Conservation (phyloP, 306 rosid species). For the Betula pendula region DNA sequence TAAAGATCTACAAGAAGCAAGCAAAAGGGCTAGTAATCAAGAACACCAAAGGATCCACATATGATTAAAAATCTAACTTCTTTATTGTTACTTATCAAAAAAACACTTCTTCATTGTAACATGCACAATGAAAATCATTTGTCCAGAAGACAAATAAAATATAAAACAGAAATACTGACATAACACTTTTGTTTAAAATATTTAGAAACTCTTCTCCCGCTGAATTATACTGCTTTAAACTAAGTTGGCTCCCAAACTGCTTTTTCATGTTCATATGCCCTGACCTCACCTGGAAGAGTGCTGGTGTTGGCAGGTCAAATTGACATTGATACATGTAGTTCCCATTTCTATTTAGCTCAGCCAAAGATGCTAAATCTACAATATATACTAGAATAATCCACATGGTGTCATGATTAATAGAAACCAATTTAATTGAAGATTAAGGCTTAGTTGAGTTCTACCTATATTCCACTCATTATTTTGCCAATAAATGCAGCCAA, state of each 20-base stretch:
- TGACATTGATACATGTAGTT: not conserved
- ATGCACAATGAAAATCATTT: not conserved
- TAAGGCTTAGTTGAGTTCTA: not conserved
- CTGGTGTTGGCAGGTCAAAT: not conserved
- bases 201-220: not conserved
- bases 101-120: not conserved
- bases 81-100: not conserved
- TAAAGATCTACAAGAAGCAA: constrained; percentile 57
- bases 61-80: not conserved
- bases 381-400: not conserved
- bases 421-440: not conserved
- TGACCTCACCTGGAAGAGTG: not conserved
- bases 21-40: constrained; percentile 20
- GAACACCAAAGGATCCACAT: not conserved
- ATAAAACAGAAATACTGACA: not conserved
- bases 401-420: not conserved
- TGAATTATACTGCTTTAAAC: not conserved
- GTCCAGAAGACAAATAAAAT: not conserved
- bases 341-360: not conserved
- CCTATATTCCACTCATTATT: not conserved
- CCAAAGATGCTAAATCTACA: not conserved
- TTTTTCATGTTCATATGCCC: not conserved
- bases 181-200: not conserved
- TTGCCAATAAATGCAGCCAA: not conserved
- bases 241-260: not conserved